Base-by-base conservation (phyloP, 1,284 basidiomycete species). In the Sporisorium exsertum region DNA sequence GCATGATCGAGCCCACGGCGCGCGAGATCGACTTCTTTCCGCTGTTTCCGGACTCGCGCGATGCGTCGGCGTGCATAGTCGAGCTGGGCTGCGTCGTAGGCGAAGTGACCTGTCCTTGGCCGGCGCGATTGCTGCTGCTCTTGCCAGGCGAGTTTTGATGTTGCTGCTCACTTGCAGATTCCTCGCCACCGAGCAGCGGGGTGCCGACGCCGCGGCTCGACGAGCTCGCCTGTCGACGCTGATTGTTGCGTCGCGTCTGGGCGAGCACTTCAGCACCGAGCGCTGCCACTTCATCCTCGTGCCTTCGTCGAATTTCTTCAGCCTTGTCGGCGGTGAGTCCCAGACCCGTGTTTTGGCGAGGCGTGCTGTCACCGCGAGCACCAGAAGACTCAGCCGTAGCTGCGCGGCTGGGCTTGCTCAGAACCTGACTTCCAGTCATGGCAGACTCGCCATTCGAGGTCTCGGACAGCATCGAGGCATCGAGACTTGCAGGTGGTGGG, bases 281-380 rank as follows among this genome's bases (percentile, higher is more conserved):
- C 32, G 82, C 83, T 5, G 64, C 67, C 13, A 84, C 81, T 51
- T 84, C 82, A 42, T 77, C 69, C 52, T 84, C 81, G 73, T 83
- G 78, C 42, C 83, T 74, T 24, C 81, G 70, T 24, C 79, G 75
- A 26, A 83, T 70, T 59, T 81, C 79, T 18, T 78, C 78, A 8
- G 79, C 80, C 50, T 76, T 76, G 32, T 71, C 64, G 20, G 73
- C 72, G 5, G 64, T 67, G 33, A 80, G 66, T 22, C 64, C 77
- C 12, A 72, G 40, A 26, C 77, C 64, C n/a, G 70, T 65, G 58
- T 67, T 68, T 22, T 74, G 72, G 18, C 72, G 72, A 47, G 72
- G 63, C 22, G 72, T 70, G 49, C 47, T 56, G 43, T 74, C 72
- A 33, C 59, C 66, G 12, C 64, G 46, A 5, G 24, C 47, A 35